Conservation (phyloP, 108 stramenopile genomes). For the Skeletonema marinoi region DNA sequence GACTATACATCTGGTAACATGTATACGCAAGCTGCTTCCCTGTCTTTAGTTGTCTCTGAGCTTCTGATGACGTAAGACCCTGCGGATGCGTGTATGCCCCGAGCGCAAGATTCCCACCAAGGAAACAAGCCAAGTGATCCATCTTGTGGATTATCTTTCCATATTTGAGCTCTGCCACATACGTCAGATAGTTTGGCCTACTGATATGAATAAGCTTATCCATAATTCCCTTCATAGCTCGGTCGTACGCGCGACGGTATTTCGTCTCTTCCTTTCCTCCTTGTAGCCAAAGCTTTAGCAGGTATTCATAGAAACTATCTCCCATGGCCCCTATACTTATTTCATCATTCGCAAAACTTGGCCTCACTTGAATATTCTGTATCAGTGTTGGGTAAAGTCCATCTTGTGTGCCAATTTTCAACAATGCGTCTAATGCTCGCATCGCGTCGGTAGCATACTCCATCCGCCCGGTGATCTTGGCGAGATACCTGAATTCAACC, state of each 20-base stretch:
- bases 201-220: slow-evolving; percentile 51
- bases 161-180: slow-evolving; percentile 18
- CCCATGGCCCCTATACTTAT: slow-evolving; percentile 77
- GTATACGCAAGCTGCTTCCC: slow-evolving; percentile 56
- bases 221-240: slow-evolving; percentile 63
- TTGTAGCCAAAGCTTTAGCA: slow-evolving; percentile 79
- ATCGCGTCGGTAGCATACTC: slow-evolving; percentile 42
- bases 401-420: slow-evolving; percentile 29
- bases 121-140: slow-evolving; percentile 82
- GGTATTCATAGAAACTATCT: slow-evolving; percentile 80
- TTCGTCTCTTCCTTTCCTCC: slow-evolving; percentile 58
- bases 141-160: slow-evolving; percentile 46
- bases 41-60: slow-evolving; percentile 56
- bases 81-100: slow-evolving; percentile 66
- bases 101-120: slow-evolving; percentile 73
- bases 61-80: slow-evolving; percentile 35
- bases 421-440: slow-evolving; percentile 44
- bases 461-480: slow-evolving; percentile 32
- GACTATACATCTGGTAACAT: slow-evolving; percentile 54
- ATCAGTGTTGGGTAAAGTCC: slow-evolving; percentile 49
- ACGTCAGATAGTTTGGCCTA: slow-evolving; percentile 45
- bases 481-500: slow-evolving; percentile 42
- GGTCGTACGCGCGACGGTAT: slow-evolving; percentile 62
- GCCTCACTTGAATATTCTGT: slow-evolving; percentile 21
- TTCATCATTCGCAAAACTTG: slow-evolving; percentile 38